Percentiles rank a stretch among this genome's conserved stretches.
Conservation (phyloP, 257 asterid species). For the Leonotis leonurus region DNA sequence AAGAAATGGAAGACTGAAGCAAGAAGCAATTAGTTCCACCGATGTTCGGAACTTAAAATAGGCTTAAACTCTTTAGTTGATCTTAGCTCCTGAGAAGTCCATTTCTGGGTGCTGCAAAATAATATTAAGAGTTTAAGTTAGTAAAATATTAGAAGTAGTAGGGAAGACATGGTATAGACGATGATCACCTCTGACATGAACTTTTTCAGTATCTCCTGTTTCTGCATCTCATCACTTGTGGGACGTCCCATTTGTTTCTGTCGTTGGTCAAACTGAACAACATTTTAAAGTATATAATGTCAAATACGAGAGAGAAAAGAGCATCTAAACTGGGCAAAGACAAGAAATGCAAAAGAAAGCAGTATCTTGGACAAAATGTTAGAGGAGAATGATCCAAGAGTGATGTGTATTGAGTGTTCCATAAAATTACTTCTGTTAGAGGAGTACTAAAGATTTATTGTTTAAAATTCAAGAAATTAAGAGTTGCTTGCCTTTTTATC, state of each 20-base stretch:
- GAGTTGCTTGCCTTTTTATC: not conserved
- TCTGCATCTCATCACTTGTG: slow-evolving; percentile 69
- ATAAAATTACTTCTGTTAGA: too few species aligned
- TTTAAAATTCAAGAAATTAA: not conserved
- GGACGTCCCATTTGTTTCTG: slow-evolving; percentile 82
- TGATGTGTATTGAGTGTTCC: too few species aligned
- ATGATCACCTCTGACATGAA: slow-evolving; percentile 70
- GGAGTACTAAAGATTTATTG: not conserved
- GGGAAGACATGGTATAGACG: not conserved
- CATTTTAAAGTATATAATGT: not conserved
- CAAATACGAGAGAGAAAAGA: not conserved
- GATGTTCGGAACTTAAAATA: too few species aligned
- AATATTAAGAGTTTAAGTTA: not conserved
- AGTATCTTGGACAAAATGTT: too few species aligned
- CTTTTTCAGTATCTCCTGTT: slow-evolving; percentile 61
- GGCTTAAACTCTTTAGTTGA: slow-evolving; percentile 31
- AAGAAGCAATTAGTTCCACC: too few species aligned
- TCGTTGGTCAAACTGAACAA: slow-evolving; percentile 57
- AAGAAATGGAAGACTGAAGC: not conserved
- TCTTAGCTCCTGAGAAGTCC: slow-evolving; percentile 72
- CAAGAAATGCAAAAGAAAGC: too few species aligned
- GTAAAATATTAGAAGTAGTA: not conserved
- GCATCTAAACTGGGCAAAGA: too few species aligned
- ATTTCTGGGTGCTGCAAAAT: slow-evolving; percentile 80
- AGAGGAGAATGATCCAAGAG: too few species aligned